Conservation (phyloP, 2,329 filamentous ascomycete species). For the Pseudogymnoascus sp. region DNA sequence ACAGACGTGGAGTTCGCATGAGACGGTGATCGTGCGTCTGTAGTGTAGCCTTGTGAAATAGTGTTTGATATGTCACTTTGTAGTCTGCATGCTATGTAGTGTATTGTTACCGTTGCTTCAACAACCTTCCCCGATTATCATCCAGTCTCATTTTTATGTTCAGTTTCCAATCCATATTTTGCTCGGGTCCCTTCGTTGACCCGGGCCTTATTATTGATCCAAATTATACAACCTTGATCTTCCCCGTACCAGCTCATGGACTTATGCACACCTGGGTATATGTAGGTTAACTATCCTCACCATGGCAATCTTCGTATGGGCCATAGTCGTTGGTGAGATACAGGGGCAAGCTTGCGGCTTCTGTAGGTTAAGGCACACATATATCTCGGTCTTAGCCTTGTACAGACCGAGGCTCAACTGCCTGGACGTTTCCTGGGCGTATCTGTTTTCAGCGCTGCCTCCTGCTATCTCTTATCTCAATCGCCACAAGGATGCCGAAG, state of each 20-base stretch:
- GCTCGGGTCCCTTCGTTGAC: background rate
- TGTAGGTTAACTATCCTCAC: background rate
- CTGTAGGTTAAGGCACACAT: background rate
- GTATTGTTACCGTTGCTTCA: background rate
- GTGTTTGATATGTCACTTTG: background rate
- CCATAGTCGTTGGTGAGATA: background rate
- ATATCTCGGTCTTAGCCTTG: background rate
- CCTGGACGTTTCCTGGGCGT: background rate
- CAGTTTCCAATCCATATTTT: background rate
- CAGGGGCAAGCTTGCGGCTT: background rate
- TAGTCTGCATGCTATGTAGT: background rate
- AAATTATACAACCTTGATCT: background rate
- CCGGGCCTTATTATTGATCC: background rate
- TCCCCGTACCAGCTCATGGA: background rate
- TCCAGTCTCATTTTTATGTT: background rate
- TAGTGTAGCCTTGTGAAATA: slow-evolving; percentile 2
- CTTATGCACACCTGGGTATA: background rate
- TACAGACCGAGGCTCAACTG: background rate
- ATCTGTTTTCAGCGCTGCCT: background rate
- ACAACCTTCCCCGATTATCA: background rate
- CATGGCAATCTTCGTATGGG: background rate
- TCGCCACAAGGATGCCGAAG: slow-evolving; percentile 23
- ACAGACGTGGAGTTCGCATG: slow-evolving; percentile 8
- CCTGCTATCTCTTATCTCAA: slow-evolving; percentile 12
- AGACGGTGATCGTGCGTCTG: background rate